Percentiles rank a stretch among this genome's conserved stretches.
Evolutionary conservation across 2,329 filamentous ascomycete species (phyloP).

Genomic region (Penicillium sclerotiorum): DNA sequence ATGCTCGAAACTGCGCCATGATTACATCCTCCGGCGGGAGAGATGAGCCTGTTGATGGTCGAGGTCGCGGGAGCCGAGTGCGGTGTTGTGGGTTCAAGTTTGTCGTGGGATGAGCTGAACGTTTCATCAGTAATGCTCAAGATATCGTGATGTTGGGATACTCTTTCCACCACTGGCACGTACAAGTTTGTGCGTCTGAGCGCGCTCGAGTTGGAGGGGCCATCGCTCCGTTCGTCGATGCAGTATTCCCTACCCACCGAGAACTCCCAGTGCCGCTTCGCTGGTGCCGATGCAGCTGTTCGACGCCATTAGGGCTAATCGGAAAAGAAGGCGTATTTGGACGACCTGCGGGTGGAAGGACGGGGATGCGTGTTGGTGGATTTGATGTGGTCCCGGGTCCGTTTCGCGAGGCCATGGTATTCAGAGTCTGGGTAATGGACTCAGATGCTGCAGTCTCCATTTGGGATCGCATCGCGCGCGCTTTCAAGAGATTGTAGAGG

Average conservation of each 20-base stretch:
- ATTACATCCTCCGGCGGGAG: constrained; percentile 27
- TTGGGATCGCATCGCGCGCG: constrained; percentile 56
- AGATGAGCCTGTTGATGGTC: constrained; percentile 23
- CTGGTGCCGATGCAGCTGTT: constrained; percentile 43
- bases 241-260: constrained; percentile 27
- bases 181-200: constrained; percentile 27
- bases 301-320: constrained; percentile 32
- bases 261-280: constrained; percentile 44
- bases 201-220: constrained; percentile 30
- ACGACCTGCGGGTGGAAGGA: constrained; percentile 11
- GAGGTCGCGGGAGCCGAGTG: constrained; percentile 28
- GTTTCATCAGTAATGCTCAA: no score
- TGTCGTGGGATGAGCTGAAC: no score
- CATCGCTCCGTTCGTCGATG: constrained; percentile 31
- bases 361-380: neutral
- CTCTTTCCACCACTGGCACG: constrained; percentile 4
- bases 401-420: constrained; percentile 35
- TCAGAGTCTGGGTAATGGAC: constrained; percentile 51
- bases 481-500: constrained; percentile 60
- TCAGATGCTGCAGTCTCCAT: constrained; percentile 60
- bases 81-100: constrained; percentile 32
- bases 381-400: constrained; percentile 11
- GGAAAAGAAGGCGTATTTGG: constrained; percentile 31
- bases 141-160: no score
- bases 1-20: no score